Evolutionary conservation across 805 yeast species (phyloP).

Genomic region (Yamadazyma phyllophila): DNA sequence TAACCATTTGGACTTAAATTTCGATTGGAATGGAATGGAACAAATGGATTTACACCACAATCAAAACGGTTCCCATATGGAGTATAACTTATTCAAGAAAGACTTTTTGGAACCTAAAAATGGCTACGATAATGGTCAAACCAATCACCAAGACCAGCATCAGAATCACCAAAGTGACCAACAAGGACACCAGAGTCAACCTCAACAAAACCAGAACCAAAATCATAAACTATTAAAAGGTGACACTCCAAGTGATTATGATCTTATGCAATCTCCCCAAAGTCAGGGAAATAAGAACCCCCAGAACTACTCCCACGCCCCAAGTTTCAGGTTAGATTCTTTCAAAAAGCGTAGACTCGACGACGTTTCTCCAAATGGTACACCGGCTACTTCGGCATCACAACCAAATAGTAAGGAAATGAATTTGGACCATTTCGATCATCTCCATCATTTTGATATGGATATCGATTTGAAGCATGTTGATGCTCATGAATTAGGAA

Average conservation of each 20-base stretch:
- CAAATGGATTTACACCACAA: constrained; percentile 22
- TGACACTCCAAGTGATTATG: constrained; percentile 6
- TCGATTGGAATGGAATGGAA: constrained; percentile 30
- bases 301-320: neutral
- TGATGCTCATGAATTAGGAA: neutral
- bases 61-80: neutral
- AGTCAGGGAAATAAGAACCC: neutral
- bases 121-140: neutral
- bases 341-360: constrained; percentile 10
- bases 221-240: neutral
- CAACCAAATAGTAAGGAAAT: constrained; percentile 4
- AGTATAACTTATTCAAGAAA: constrained; percentile 8
- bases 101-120: constrained; percentile 5
- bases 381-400: constrained; percentile 1
- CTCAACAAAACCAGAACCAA: neutral
- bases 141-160: neutral
- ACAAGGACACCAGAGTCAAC: too few relatives aligned
- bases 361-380: constrained; percentile 9
- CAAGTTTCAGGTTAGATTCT: constrained; percentile 5
- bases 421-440: constrained; percentile 1
- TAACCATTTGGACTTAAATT: constrained; percentile 10
- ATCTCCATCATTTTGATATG: constrained; percentile 3
- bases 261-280: constrained; percentile 1
- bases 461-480: constrained; percentile 3
- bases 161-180: neutral